Percentiles rank a stretch among this genome's conserved stretches.
These are phyloP conservation scores for Calonectria honghensis DNA, from an alignment of 2,329 filamentous ascomycete species.

Conservation along the genomic window DNA sequence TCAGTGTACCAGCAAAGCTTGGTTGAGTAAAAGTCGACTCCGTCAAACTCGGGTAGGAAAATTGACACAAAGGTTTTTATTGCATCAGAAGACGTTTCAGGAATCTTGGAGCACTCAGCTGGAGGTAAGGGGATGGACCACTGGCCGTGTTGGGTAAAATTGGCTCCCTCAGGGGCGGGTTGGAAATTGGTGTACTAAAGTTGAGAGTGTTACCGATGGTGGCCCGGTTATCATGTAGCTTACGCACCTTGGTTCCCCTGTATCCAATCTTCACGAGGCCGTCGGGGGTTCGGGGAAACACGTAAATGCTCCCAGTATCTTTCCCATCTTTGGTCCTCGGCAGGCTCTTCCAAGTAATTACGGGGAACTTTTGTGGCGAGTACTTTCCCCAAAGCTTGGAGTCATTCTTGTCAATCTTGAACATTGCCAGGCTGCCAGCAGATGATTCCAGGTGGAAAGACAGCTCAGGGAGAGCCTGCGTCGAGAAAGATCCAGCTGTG, in stretches of 20 bases:
- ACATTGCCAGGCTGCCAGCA: background rate
- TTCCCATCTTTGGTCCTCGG: background rate
- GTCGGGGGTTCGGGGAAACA: background rate
- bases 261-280: slow-evolving; percentile 6
- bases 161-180: background rate
- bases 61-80: background rate
- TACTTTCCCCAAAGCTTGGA: background rate
- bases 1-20: slow-evolving; percentile 16
- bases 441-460: slow-evolving; percentile 5
- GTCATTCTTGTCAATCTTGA: slow-evolving; percentile 4
- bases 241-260: background rate
- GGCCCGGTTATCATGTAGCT: background rate
- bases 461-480: background rate
- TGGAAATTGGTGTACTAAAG: slow-evolving; percentile 6
- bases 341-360: background rate
- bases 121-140: slow-evolving; percentile 7
- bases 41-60: slow-evolving; percentile 10
- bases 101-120: slow-evolving; percentile 2
- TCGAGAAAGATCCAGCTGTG: slow-evolving; percentile 1
- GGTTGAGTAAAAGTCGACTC: background rate
- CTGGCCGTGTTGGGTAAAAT: slow-evolving; percentile 7
- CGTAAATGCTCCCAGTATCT: slow-evolving; percentile 8
- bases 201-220: background rate
- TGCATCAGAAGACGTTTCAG: background rate
- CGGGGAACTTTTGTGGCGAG: background rate